Evolutionary conservation across 2,329 filamentous ascomycete species (phyloP), one percentile per base, ranked within the genome.

Genomic region (Nemania diffusa): DNA sequence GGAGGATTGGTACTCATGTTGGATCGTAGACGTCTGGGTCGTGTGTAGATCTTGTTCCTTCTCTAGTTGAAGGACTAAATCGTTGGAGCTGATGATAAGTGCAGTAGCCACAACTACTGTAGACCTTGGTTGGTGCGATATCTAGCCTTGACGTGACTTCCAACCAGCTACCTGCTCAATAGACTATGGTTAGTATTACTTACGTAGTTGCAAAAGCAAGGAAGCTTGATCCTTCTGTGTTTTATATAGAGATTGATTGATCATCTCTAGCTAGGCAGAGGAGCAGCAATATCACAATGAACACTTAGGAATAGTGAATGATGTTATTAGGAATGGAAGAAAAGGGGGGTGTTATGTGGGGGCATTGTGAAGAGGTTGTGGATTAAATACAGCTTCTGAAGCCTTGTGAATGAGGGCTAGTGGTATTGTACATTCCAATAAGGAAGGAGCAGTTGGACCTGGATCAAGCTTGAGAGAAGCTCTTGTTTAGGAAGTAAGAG

Each of bases 1-100:
- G 84, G 80, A 29, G 81, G 76, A 42, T 71, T 84, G 65, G 42
- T 72, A 70, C 73, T 75, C 69, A 69, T 71, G 20, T 48, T 71
- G 55, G 4, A 11, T 64, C 20, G 20, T 46, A 1, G 15, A 24
- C 15, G 44, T 11, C 13, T n/a, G 24, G 51, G 37, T 44, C 5
- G 34, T 52, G 17, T 40, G 20, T 61, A 6, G 22, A 60, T 26
- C 17, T 6, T n/a, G 34, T 42, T 42, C 2, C 13, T 24, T 63
- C 20, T 15, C 13, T 51, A 24, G 24, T 6, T 4, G 15, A 40
- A 50, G 37, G 17, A 42, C 32, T 5, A 8, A 22, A 17, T 20
- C 5, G 20, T 52, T 5, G 40, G 5, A 15, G 3, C 22, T 8
- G n/a, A n/a, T 13, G n/a, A 32, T n/a, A 3, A 6, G 15, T 6